Base-by-base conservation (phyloP, 2,329 filamentous ascomycete genomes). In the Didymella pinodella region DNA sequence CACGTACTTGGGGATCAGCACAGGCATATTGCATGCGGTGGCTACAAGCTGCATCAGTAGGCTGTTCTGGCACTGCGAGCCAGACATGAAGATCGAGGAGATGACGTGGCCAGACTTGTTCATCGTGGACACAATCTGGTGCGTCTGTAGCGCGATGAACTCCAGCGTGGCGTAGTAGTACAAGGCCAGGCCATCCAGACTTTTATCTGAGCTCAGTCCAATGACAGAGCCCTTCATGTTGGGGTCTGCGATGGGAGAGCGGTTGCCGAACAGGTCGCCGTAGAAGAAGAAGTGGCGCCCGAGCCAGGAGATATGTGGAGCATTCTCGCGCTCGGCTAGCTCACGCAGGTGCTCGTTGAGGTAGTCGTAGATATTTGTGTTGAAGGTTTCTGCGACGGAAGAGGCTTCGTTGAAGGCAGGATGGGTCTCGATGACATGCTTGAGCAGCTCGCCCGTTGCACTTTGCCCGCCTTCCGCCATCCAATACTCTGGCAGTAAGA, bases 201-300 rank as follows among this genome's bases (percentile, higher is more conserved):
- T 91, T 78, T 91, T 93, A 80, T 98, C 94, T 67, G 87, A 91
- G 73, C 89, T 91, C 59, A 99, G 82, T 18, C 95, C 95, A 62
- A 97, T 88, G 64, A 97, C 86, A 7, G 91, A 88, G 26, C 95
- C 95, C 66, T 90, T 90, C 95, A 99, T 99, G 79, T 88, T 90
- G 26, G 94, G 84, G 73, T 99, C 93, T 4, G 95, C 94, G 57
- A 99, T 86, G 1, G 95, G 95, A 20, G 93, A 97, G 40, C 95
- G 89, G 81, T 99, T 99, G 61, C 95, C 95, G 85, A 96, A 98
- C 4, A 98, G 84, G 74, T 99, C 95, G 64, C 95, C 95, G 77
- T 99, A 99, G 82, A 99, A 96, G 86, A 99, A 99, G 81, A 96
- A 90, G 78, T 99, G 94, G 8, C 94, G 91, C 12, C 88, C 93